Percentiles rank a stretch among this genome's conserved stretches.
These are phyloP conservation scores for Akanthomyces muscarius DNA, from an alignment of 2,329 filamentous ascomycete genomes.

Conservation along the genomic window DNA sequence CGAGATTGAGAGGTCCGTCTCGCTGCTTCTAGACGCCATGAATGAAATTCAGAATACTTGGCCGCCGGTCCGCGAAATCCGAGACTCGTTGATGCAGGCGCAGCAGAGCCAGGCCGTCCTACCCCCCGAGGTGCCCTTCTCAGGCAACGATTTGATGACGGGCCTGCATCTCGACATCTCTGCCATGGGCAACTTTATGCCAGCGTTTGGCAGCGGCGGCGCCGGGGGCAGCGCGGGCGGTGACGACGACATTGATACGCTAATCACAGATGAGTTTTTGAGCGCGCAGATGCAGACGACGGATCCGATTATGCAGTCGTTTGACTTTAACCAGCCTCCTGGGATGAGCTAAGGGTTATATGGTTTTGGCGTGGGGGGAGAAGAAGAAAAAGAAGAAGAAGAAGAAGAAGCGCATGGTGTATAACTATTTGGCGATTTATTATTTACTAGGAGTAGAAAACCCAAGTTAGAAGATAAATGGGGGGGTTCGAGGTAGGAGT, in stretches of 20 bases:
- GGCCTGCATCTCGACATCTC: constrained; percentile 28
- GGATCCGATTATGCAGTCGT: constrained; percentile 26
- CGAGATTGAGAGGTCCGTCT: constrained; percentile 47
- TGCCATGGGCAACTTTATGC: constrained; percentile 26
- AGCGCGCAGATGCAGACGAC: constrained; percentile 30
- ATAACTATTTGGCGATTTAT: not conserved
- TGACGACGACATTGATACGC: constrained; percentile 30
- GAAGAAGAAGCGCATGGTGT: not conserved
- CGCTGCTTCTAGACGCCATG: constrained; percentile 46
- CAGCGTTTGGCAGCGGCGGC: constrained; percentile 5
- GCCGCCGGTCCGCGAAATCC: constrained; percentile 42
- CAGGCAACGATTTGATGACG: constrained; percentile 32
- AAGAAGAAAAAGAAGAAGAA: no score
- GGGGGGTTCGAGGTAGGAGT: not conserved
- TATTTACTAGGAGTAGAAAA: no score
- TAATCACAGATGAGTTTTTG: constrained; percentile 33
- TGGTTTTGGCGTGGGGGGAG: no score
- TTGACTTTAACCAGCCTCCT: constrained; percentile 30
- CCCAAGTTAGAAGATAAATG: no score
- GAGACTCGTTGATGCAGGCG: constrained; percentile 30
- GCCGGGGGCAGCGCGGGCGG: constrained; percentile 2
- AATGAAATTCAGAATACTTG: constrained; percentile 48
- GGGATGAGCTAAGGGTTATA: not conserved
- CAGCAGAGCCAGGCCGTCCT: constrained; percentile 29
- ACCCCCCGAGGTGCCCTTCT: constrained; percentile 30